These are phyloP conservation scores for Fusarium veterinarium DNA, from an alignment of 2,329 filamentous ascomycete genomes.

Conservation along the genomic window DNA sequence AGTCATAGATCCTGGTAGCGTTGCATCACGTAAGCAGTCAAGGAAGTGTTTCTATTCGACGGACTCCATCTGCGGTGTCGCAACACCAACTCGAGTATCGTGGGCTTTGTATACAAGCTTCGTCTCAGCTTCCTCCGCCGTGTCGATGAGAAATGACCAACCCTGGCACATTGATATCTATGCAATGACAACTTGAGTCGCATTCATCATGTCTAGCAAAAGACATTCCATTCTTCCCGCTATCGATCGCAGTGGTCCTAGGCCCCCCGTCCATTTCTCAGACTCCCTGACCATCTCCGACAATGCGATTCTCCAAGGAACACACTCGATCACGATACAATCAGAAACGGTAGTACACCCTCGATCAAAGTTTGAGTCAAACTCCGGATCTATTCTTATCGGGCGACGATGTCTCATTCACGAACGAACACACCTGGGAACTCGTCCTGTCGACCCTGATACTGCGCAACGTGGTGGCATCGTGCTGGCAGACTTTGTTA, in stretches of 20 bases:
- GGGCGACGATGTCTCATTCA: conserved; percentile 85
- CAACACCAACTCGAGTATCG: conserved; percentile 26
- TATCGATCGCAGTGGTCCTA: conserved; percentile 64
- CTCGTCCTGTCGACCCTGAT: conserved; percentile 46
- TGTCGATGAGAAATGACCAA: conserved; percentile 23
- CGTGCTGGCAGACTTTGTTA: conserved; percentile 69
- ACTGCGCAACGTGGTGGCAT: conserved; percentile 59
- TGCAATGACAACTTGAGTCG: conserved; percentile 16
- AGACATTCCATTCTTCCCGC: conserved; percentile 68
- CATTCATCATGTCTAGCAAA: conserved; percentile 57
- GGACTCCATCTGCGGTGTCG: conserved; percentile 14
- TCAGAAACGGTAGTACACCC: conserved; percentile 88
- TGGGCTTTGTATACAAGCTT: conserved; percentile 9
- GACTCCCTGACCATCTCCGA: conserved; percentile 71
- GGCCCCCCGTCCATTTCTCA: conserved; percentile 71
- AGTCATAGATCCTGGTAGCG: conserved; percentile 42
- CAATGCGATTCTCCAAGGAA: conserved; percentile 73
- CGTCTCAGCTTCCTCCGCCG: conserved; percentile 4
- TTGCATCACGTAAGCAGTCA: conserved; percentile 31
- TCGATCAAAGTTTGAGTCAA: conserved; percentile 81
- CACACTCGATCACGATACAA: conserved; percentile 81
- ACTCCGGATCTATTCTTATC: conserved; percentile 80
- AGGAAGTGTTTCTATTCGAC: conserved; percentile 28
- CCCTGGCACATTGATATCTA: neutral
- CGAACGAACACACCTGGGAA: conserved; percentile 72